These are phyloP conservation scores for Lojkania enalia DNA, from an alignment of 2,329 filamentous ascomycete genomes.

Conservation along the genomic window DNA sequence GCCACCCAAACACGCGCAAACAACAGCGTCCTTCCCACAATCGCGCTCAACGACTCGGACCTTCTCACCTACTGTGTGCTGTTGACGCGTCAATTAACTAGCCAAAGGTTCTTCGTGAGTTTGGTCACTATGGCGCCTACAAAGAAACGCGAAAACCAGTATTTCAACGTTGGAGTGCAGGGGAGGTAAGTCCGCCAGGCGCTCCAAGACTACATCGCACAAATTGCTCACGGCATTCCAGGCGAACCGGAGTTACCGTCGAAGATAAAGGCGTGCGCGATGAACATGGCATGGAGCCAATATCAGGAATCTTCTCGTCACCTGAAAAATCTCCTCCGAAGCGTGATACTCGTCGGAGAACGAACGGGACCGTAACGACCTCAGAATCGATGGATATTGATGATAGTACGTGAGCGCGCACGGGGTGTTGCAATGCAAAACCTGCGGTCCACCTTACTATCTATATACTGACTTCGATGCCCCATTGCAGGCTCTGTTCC, in stretches of 20 bases:
- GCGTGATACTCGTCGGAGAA: conserved; percentile 34
- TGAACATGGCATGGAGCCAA: conserved; percentile 87
- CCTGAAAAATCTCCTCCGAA: conserved; percentile 65
- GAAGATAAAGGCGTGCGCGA: conserved; percentile 80
- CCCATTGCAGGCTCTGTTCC: conserved; percentile 52
- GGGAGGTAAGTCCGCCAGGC: conserved; percentile 37
- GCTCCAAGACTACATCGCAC: not conserved
- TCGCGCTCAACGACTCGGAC: not conserved
- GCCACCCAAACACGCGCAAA: conserved; percentile 4
- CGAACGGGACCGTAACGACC: conserved; percentile 50
- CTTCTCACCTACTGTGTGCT: not conserved
- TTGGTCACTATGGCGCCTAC: conserved; percentile 35
- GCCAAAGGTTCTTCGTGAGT: not conserved
- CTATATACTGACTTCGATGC: not conserved
- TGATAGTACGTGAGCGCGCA: conserved; percentile 56
- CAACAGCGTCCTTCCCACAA: conserved; percentile 2
- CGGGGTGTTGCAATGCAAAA: not conserved
- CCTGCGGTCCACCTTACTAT: too few species aligned
- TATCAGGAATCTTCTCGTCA: conserved; percentile 87
- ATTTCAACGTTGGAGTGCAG: conserved; percentile 46
- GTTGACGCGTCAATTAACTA: conserved; percentile 21
- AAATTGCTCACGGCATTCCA: conserved; percentile 45
- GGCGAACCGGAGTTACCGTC: conserved; percentile 86
- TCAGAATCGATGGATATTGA: conserved; percentile 66
- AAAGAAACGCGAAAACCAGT: conserved; percentile 44